Base-by-base conservation (phyloP, 148 eudicot species). In the Pharnaceum exiguum region DNA sequence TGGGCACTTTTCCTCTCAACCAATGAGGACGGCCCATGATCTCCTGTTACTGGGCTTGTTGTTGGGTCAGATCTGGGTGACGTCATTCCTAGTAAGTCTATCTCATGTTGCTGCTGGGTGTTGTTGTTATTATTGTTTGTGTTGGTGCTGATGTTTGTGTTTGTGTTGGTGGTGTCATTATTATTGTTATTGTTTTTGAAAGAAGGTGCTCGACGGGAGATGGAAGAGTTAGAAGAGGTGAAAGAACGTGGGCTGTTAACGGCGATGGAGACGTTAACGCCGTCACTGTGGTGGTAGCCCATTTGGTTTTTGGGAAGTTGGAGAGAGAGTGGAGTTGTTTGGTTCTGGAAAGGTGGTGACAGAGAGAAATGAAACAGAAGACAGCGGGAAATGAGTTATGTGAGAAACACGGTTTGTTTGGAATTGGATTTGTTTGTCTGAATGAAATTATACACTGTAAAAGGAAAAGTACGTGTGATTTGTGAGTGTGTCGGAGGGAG, bases 151-250 rank as follows among this genome's bases (percentile, higher is more conserved):
- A 22, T 29, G 45, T 27, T 39, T 51, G 23, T n/a, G 31, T 23
- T 43, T 28, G 29, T 37, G 66, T 29, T 52, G 45, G 46, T 9
- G 16, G 22, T 3, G 13, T 21, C 9, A 37, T 22, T 11, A 21
- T 6, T 3, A 38, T 21, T 24, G 55, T 30, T 58, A 64, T 51
- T 71, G 57, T 90, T 82, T 47, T 90, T 87, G 67, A 89, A 89
- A 19, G 96, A 86, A 3, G 81, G 89, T 0, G 90, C 85, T 37
- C 97, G 66, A 32, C 97, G 95, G n/a, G 95, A 84, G 78, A 90
- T 80, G 51, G 86, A 68, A 42, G 86, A 76, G 3, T 89, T 77
- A 71, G 78, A 76, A 48, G 86, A 68, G 46, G 86, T 78, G 3
- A 89, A 79, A 71, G 78, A 76, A 48, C 89, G 72, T 0, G 97